Percentiles rank a stretch among this genome's conserved stretches.
These are phyloP conservation scores for Vachellia collinsii DNA, from an alignment of 306 rosid genomes.

Conservation along the genomic window DNA sequence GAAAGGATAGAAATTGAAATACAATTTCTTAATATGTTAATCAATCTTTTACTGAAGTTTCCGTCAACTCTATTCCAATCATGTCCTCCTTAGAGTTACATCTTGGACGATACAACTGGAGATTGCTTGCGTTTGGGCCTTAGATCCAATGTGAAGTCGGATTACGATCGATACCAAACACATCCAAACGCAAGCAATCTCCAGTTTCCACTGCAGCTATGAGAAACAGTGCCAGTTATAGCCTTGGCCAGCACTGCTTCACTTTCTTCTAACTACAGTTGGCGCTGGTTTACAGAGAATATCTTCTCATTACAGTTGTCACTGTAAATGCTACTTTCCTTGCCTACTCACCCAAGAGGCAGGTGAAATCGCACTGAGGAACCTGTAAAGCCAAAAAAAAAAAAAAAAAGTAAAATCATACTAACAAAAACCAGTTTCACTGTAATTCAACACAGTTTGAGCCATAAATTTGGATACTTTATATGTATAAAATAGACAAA, in stretches of 20 bases:
- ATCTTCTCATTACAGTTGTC: not conserved
- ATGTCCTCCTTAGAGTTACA: not conserved
- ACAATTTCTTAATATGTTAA: not conserved
- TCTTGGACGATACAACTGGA: too few relatives aligned
- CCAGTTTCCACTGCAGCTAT: not conserved
- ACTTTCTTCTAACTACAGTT: not conserved
- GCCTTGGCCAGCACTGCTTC: not conserved
- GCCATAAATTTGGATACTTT: not conserved
- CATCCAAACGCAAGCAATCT: not conserved
- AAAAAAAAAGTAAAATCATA: not conserved
- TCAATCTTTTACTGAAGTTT: not conserved
- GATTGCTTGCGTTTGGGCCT: too few relatives aligned
- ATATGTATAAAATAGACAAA: not conserved
- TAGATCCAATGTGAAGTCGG: too few relatives aligned
- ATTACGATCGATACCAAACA: too few relatives aligned
- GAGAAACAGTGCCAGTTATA: not conserved
- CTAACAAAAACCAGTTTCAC: not conserved
- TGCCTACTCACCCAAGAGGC: not conserved
- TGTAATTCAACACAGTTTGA: not conserved
- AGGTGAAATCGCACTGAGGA: not conserved
- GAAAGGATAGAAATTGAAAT: not conserved
- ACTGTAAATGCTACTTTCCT: not conserved
- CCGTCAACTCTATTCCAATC: not conserved
- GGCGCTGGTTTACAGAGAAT: not conserved
- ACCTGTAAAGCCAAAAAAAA: not conserved